Percentiles rank a stretch among this genome's conserved stretches.
Conservation (phyloP, 1,284 basidiomycete species). For the Melampsora occidentalis region DNA sequence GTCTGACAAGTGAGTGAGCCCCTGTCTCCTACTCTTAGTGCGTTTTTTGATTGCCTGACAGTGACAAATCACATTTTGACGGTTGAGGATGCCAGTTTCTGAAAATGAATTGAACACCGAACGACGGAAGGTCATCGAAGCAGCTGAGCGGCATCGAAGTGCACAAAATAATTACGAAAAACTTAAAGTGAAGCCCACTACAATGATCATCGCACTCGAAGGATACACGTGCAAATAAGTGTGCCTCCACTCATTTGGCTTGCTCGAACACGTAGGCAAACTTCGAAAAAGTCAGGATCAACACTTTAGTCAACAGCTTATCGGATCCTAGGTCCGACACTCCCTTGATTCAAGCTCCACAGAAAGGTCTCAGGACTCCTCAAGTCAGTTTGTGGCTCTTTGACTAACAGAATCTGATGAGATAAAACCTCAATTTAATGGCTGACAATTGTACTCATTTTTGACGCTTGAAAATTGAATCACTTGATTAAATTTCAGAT, state of each 20-base stretch:
- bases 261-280: neutral
- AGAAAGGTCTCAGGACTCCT: neutral
- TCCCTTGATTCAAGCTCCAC: neutral
- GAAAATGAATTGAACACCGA: neutral
- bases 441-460: neutral
- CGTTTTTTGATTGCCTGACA: neutral
- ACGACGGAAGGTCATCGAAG: neutral
- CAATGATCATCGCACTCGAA: neutral
- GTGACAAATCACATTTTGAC: neutral
- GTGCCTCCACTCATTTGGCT: neutral
- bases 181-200: conserved; percentile 7
- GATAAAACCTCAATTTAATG: neutral
- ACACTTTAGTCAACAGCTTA: neutral
- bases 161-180: conserved; percentile 6
- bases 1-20: neutral
- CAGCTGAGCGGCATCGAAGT: neutral
- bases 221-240: too few relatives aligned
- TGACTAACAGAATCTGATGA: neutral
- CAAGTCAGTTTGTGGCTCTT: neutral
- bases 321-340: neutral
- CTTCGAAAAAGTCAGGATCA: conserved; percentile 1
- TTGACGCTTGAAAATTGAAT: neutral
- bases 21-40: neutral
- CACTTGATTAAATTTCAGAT: neutral
- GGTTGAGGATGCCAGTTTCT: neutral